Base-by-base conservation (phyloP, 306 rosid genomes). In the Prosopis cineraria region DNA sequence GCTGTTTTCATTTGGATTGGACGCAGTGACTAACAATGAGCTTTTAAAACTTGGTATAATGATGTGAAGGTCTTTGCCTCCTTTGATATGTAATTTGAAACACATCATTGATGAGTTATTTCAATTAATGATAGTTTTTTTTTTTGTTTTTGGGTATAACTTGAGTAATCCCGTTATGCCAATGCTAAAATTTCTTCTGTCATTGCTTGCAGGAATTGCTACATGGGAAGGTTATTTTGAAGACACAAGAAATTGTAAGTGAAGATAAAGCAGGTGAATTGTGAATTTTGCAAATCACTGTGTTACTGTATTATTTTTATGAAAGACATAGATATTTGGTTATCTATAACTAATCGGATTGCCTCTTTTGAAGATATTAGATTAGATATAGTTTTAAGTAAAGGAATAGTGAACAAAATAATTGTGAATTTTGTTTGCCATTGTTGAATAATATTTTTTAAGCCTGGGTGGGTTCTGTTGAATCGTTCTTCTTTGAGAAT, bases 261-360 rank as follows among this genome's bases (percentile, higher is more conserved):
- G 85, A 81, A 75, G 89, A 93, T 87, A 82, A 89, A 87, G 85
- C 77, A 81, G 84, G 89, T 90, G 94, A 89, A 88, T 82, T 93
- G 91, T 85, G 90, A 91, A 90, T 89, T 89, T 89, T 81, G 84
- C 88, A 82, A 87, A 85, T 86, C 87, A 79, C 80, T 85, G 79
- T 85, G 75, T 91, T 88, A 52, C 84, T 88, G 84, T 84, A 84
- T 60, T 16, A 60, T 90, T 80, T 82, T 90, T 84, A 33, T 85
- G 81, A 79, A 83, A 83, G 86, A 48, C 44, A 40, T 68, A 85
- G 86, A 88, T 74, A 87, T 76, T 84, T 84, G 85, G 88, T 85
- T 88, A 87, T 86, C 85, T 90, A 92, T 90, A 70, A 86, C 95
- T 90, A 88, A 92, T 93, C 77, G 90, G 84, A 85, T 84, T 79